phyloP scores from a whole-genome alignment of 1,139 yeast species.

The Saccharomyces pastorianus region DNA sequence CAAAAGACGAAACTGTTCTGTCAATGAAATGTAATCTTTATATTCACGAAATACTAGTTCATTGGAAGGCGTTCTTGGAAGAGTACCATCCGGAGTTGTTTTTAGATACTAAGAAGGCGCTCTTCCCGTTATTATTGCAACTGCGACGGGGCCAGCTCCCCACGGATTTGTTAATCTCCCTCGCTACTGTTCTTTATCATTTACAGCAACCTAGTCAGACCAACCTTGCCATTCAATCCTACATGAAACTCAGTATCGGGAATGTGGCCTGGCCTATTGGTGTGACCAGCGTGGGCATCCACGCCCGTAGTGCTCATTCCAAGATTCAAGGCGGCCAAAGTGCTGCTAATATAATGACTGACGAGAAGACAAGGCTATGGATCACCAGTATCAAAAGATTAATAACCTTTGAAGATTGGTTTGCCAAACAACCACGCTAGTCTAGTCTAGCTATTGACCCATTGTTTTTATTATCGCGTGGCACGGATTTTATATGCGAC shows the following conservation, averaged over 20 bases:
- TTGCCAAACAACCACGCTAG: not conserved
- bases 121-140: slow-evolving; percentile 53
- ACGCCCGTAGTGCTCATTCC: slow-evolving; percentile 56
- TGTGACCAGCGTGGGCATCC: slow-evolving; percentile 73
- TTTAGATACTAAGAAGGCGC: slow-evolving; percentile 50
- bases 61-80: slow-evolving; percentile 37
- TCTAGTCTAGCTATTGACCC: not conserved
- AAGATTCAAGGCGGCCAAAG: slow-evolving; percentile 31
- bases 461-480: not conserved
- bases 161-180: slow-evolving; percentile 43
- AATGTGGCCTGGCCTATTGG: slow-evolving; percentile 94
- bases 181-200: slow-evolving; percentile 53
- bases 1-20: slow-evolving; percentile 14
- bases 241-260: slow-evolving; percentile 73
- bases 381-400: slow-evolving; percentile 64
- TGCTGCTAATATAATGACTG: slow-evolving; percentile 68
- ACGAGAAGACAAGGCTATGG: slow-evolving; percentile 72
- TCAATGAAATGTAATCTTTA: slow-evolving; percentile 42
- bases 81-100: slow-evolving; percentile 21
- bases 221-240: slow-evolving; percentile 56
- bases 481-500: not conserved
- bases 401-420: slow-evolving; percentile 46
- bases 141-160: slow-evolving; percentile 44
- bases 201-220: slow-evolving; percentile 47
- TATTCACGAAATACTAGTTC: slow-evolving; percentile 39